Conservation (phyloP, 345 rosid genomes). For the Nasturtium officinale region DNA sequence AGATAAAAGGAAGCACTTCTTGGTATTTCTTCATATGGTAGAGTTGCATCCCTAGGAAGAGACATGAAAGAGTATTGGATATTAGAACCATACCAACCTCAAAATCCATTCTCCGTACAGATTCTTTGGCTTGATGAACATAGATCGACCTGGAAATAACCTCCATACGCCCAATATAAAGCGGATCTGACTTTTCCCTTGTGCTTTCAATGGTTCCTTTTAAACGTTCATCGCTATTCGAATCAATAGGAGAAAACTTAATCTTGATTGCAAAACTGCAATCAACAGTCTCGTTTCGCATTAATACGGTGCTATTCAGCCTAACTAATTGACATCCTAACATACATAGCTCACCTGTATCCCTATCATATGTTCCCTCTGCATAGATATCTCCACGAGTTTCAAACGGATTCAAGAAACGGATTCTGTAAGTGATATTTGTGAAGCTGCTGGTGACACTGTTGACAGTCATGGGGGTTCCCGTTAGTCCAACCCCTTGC, state of each 20-base stretch:
- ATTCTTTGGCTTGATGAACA: conserved; percentile 61
- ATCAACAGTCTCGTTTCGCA: conserved; percentile 49
- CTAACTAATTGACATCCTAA: conserved; percentile 63
- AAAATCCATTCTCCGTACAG: conserved; percentile 88
- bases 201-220: conserved; percentile 74
- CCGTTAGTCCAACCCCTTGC: conserved; percentile 17
- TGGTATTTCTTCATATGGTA: conserved; percentile 74
- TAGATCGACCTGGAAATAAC: conserved; percentile 63
- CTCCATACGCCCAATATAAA: conserved; percentile 60
- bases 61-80: conserved; percentile 71
- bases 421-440: conserved; percentile 70
- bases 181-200: conserved; percentile 61
- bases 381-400: conserved; percentile 58
- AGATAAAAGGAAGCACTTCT: conserved; percentile 67
- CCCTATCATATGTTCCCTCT: conserved; percentile 72
- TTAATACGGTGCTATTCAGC: conserved; percentile 29
- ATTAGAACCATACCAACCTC: conserved; percentile 79
- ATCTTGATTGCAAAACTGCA: conserved; percentile 60
- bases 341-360: conserved; percentile 79
- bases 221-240: conserved; percentile 49
- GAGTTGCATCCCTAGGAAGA: conserved; percentile 73
- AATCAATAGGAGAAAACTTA: conserved; percentile 63
- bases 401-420: conserved; percentile 39
- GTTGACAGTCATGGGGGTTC: conserved; percentile 35
- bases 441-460: conserved; percentile 45